Base-by-base conservation (phyloP, 2,329 filamentous ascomycete genomes). In the Blumeriella jaapii region DNA sequence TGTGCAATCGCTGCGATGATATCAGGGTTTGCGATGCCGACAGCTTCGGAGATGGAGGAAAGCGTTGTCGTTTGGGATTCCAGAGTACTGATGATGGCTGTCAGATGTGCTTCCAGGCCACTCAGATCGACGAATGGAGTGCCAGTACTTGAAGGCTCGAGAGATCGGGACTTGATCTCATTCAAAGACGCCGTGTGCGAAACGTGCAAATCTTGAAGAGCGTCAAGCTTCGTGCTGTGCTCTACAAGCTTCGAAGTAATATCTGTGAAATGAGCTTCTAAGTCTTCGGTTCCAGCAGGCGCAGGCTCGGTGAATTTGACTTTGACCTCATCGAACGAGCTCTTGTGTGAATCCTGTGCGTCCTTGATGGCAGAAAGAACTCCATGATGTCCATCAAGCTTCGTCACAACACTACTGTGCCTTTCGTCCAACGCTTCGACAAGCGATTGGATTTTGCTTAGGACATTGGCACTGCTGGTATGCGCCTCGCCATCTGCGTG, bases 401-500 rank as follows among this genome's bases (percentile, higher is more conserved):
- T 32, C 16, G 22, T 36, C 16, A 35, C 17, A 6, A 41, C 19
- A n/a, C 26, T 15, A 18, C 26, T 28, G 18, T 47, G 44, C 4
- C 41, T 38, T 1, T 44, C 46, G 29, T 44, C 41, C 6, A 38
- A 42, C 6, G 40, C 32, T 19, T 44, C 23, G 4, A 50, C 38
- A 17, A 38, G 44, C 12, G 31, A 34, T 11, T 48, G 38, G 8
- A 52, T 29, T 19, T 42, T 31, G 2, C 28, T 36, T 14, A 52
- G 36, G 8, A 39, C 33, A 8, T 40, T 32, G 8, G 37, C 23
- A 34, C 47, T 38, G 10, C 16, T 31, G 12, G 35, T 23, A 38
- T 53, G 48, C 13, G 46, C 41, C 3, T 52, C 51, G 19, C 42
- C 43, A 8, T 41, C 43, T 7, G 45, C 33, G 39, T 55, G 53